Evolutionary conservation across 2,329 filamentous ascomycete species (phyloP), one percentile per base, ranked within the genome.

Genomic region (Pseudogymnoascus sp.): DNA sequence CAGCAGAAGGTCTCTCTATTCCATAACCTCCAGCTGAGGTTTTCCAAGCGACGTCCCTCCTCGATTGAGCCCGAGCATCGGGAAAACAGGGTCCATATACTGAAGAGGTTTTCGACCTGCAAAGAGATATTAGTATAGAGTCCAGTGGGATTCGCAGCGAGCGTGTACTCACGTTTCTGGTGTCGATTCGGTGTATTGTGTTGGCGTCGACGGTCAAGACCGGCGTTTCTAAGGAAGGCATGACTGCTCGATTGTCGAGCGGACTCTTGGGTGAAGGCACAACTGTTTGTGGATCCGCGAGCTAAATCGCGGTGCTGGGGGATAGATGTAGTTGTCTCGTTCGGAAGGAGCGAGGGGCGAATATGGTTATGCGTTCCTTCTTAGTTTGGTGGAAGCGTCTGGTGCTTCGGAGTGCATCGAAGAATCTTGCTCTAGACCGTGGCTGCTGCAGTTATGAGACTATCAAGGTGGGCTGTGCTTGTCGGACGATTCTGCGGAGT

Each of bases 11-110:
- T 93, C 75, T 97, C 93, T 71, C 92, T 85, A 71, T 91, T 96
- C 93, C 93, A 97, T 66, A 97, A 79, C 71, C 95, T 83, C 95
- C 95, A 97, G 75, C 90, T 96, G 67, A 99, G 81, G 78, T 99
- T 97, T 76, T 97, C 95, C 74, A 97, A 81, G 72, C 95, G 84
- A 73, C 91, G 87, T 64, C 95, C 95, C 77, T 97, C 90, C 74
- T 96, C 91, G 75, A 97, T 88, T 62, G 93, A 95, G 73, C 95
- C 91, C 73, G 92, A 91, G 77, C 93, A 96, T 78, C 92, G 91
- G 61, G 92, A 93, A 74, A 97, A 97, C 66, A 97, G 92, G 75
- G 91, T 93, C 92, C 93, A 96, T 85, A 97, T 96, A 80, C 90
- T 93, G 78, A 95, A 96, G 61, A 97, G 85, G 74, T 93, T 96